phyloP scores from a whole-genome alignment of 805 yeast species.

The Blastobotrys americana region DNA sequence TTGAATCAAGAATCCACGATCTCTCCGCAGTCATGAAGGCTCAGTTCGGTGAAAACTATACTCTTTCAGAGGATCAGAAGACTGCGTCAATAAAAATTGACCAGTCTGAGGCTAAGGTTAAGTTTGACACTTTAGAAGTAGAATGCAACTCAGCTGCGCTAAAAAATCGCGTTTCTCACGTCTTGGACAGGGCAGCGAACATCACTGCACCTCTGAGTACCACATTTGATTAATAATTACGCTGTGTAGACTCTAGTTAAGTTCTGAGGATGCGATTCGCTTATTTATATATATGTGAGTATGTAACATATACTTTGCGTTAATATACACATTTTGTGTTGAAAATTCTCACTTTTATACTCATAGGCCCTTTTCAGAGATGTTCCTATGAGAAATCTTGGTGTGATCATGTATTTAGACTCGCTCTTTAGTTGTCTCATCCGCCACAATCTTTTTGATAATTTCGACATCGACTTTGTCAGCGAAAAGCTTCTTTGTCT shows the following conservation, averaged over 20 bases:
- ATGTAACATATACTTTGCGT: no score
- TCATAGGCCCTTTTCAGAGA: background rate
- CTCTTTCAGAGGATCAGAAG: slow-evolving; percentile 31
- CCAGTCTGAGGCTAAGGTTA: slow-evolving; percentile 60
- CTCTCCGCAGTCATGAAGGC: slow-evolving; percentile 60
- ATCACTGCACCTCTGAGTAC: slow-evolving; percentile 68
- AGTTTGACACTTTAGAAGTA: slow-evolving; percentile 59
- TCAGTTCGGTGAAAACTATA: slow-evolving; percentile 80
- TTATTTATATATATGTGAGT: no score
- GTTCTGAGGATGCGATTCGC: no score
- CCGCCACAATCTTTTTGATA: slow-evolving; percentile 68
- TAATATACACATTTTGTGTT: no score
- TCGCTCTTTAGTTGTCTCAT: slow-evolving; percentile 50
- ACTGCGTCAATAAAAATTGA: slow-evolving; percentile 63
- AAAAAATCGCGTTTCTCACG: slow-evolving; percentile 74
- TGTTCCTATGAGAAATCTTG: background rate
- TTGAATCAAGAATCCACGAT: slow-evolving; percentile 37
- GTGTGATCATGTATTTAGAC: background rate
- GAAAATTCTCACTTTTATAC: no score
- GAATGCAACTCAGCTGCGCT: slow-evolving; percentile 68
- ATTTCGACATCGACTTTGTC: slow-evolving; percentile 66
- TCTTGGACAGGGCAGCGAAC: slow-evolving; percentile 67
- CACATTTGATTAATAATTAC: slow-evolving; percentile 6
- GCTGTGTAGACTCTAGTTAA: no score
- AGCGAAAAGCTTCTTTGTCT: slow-evolving; percentile 65